phyloP scores from a whole-genome alignment of 2,329 filamentous ascomycete species.

The Apiospora saccharicola region DNA sequence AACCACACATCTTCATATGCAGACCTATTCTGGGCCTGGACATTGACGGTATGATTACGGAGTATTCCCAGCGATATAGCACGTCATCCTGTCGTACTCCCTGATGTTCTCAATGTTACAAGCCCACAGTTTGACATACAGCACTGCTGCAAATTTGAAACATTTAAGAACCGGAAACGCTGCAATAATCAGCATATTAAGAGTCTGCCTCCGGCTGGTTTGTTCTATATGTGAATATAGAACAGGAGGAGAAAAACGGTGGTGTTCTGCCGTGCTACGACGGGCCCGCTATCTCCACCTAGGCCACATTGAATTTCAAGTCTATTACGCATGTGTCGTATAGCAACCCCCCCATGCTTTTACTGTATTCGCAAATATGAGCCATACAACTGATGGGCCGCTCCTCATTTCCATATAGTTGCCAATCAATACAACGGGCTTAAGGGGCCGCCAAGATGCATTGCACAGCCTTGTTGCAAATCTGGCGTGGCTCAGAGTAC shows the following conservation, averaged over 20 bases:
- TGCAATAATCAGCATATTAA: neutral
- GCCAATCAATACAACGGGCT: neutral
- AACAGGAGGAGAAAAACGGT: neutral
- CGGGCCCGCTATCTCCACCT: slow-evolving; percentile 4
- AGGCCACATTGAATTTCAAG: neutral
- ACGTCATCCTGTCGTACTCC: slow-evolving; percentile 1
- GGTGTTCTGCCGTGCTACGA: neutral
- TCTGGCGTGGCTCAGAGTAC: neutral
- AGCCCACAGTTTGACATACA: neutral
- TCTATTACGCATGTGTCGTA: neutral
- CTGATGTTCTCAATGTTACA: neutral
- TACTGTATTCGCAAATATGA: neutral
- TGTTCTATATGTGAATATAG: neutral
- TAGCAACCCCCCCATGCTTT: neutral
- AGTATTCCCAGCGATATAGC: neutral
- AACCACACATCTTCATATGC: neutral
- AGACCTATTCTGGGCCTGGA: neutral
- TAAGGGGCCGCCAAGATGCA: neutral
- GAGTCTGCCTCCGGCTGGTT: neutral
- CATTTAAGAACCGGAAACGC: neutral
- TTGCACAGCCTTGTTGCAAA: neutral
- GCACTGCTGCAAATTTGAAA: neutral
- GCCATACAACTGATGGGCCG: neutral
- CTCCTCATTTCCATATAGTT: neutral
- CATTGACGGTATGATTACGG: neutral